Base-by-base conservation (phyloP, 257 asterid species). In the Solanum ossicruentum region DNA sequence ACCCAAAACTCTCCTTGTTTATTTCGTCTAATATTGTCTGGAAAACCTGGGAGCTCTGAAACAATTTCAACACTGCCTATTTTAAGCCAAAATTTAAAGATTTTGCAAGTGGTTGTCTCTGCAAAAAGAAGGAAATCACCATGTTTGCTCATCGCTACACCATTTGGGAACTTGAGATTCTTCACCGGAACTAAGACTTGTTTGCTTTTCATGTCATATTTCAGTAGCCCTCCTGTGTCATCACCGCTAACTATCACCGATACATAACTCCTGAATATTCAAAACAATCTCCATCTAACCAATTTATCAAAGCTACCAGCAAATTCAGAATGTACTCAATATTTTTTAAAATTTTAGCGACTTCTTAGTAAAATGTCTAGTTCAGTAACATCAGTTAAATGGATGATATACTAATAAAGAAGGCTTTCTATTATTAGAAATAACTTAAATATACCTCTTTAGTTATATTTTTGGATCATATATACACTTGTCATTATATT, bases 1-100 rank as follows among this genome's bases (percentile, higher is more conserved):
- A 95, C 95, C 98, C 98, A 95, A 83, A 94, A 95, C 32, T 91
- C 97, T 0, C 95, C 97, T 1, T 89, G 84, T 20, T 9, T 10
- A 36, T 87, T 95, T 84, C 93, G 80, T 83, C 88, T 92, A 15
- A 95, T 88, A 84, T 93, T 95, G 86, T 95, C 98, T 1, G 98
- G 98, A 39, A 89, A 92, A 32, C 98, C 98, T 0, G 89, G 88
- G 23, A 95, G 87, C 8, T 87, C 86, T 17, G 89, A 86, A 2
- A 92, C 17, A 8, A 87, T 81, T 58, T 93, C 95, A 0, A 93
- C 81, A 0, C 18, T 82, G 16, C 91, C 93, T 0, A 93, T 73
- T 57, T 88, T 87, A 5, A 95, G 89, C 98, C 97, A 95, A 2
- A 82, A 78, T 39, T 92, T 94, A 28, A 87, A 82, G 6, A 95